Evolutionary conservation across 352 stramenopile species (phyloP).

Genomic region (Pythium monospermum): DNA sequence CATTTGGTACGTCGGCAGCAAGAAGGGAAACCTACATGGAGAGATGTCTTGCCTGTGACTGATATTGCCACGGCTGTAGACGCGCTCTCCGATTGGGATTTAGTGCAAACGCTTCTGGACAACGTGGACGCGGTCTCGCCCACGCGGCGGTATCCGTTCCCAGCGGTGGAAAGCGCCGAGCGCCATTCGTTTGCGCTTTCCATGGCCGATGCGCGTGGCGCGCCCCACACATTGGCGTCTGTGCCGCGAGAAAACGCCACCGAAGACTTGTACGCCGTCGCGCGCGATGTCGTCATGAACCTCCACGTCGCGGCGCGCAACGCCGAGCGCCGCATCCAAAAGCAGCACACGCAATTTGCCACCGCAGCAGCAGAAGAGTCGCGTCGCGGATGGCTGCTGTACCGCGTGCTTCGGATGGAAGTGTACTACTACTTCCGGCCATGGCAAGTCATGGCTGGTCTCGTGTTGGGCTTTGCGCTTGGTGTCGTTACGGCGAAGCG

Average conservation of each 20-base stretch:
- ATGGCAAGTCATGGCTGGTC: slow-evolving; percentile 18
- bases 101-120: slow-evolving; percentile 10
- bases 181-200: slow-evolving; percentile 9
- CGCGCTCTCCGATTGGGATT: slow-evolving; percentile 15
- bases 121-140: neutral
- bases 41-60: neutral
- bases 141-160: slow-evolving; percentile 2
- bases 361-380: neutral
- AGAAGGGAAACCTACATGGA: neutral
- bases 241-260: neutral
- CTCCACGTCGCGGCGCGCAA: slow-evolving; percentile 16
- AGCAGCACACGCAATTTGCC: slow-evolving; percentile 1
- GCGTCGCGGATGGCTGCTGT: neutral
- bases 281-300: slow-evolving; percentile 18
- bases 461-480: slow-evolving; percentile 13
- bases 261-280: slow-evolving; percentile 7
- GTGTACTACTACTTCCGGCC: slow-evolving; percentile 10
- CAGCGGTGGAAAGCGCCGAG: neutral
- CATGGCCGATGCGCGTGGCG: slow-evolving; percentile 10
- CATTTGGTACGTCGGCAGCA: slow-evolving; percentile 6
- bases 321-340: slow-evolving; percentile 13
- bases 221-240: slow-evolving; percentile 3
- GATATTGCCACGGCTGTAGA: slow-evolving; percentile 4
- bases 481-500: slow-evolving; percentile 7
- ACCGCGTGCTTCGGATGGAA: slow-evolving; percentile 5